Conservation (phyloP, 1,139 yeast species). For the Keqinozyma sinolaborantium region DNA sequence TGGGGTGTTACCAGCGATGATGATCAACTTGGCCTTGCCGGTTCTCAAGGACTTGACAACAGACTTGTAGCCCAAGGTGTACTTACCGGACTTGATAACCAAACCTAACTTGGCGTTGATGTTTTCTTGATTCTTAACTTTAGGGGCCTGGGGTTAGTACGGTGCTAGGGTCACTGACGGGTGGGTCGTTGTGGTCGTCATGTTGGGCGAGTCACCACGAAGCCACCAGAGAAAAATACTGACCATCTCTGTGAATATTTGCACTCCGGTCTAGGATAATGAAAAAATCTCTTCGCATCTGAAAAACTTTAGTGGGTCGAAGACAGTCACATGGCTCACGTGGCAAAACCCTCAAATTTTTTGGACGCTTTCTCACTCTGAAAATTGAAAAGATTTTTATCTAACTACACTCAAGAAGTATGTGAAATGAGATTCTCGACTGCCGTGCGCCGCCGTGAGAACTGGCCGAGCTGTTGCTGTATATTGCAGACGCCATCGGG, state of each 20-base stretch:
- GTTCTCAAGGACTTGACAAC: slow-evolving; percentile 98
- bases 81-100: slow-evolving; percentile 98
- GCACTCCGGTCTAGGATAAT: slow-evolving; percentile 83
- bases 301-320: slow-evolving; percentile 3
- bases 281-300: slow-evolving; percentile 3
- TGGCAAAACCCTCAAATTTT: slow-evolving; percentile 2
- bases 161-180: not conserved
- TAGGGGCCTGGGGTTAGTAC: slow-evolving; percentile 81
- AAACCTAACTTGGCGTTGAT: slow-evolving; percentile 98
- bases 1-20: slow-evolving; percentile 99
- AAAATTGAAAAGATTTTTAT: slow-evolving; percentile 3
- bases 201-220: not conserved
- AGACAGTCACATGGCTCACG: slow-evolving; percentile 1
- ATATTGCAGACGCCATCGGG: too few species aligned
- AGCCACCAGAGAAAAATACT: slow-evolving; percentile 47
- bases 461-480: too few species aligned
- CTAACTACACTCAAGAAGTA: slow-evolving; percentile 3
- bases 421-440: too few species aligned
- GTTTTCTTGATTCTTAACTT: slow-evolving; percentile 84
- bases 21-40: slow-evolving; percentile 98
- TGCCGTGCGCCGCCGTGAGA: too few species aligned
- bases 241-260: slow-evolving; percentile 91
- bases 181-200: not conserved
- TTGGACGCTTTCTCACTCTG: not conserved
- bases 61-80: slow-evolving; percentile 99